These are phyloP conservation scores for Chlorella sorokiniana DNA, from an alignment of 139 green algal species.

Conservation along the genomic window DNA sequence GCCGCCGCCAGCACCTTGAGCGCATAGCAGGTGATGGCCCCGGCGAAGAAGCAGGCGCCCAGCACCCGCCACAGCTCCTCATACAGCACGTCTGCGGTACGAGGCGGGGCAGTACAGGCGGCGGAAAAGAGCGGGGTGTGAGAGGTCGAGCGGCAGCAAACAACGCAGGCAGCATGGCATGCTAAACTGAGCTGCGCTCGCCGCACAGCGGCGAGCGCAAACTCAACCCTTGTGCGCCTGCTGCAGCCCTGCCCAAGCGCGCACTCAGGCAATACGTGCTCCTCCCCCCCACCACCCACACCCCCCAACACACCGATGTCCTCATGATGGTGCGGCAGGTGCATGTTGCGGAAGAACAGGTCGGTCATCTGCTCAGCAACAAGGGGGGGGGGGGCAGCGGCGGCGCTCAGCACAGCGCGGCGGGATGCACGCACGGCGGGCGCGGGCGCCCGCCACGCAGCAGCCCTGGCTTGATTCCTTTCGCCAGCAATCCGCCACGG, in stretches of 20 bases:
- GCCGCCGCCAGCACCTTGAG: constrained; percentile 22
- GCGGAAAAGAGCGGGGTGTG: not conserved
- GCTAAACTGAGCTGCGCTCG: too few species aligned
- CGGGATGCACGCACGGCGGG: not conserved
- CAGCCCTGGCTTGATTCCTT: too few species aligned
- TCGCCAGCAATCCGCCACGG: too few species aligned
- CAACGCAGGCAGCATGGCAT: not conserved
- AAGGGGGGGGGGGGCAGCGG: not conserved
- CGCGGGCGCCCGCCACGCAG: too few species aligned
- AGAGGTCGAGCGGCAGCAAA: not conserved
- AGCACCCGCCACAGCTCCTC: constrained; percentile 51
- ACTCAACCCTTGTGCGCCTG: too few species aligned
- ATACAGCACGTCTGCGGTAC: constrained; percentile 35
- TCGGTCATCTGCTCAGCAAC: constrained; percentile 30
- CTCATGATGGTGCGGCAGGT: constrained; percentile 28
- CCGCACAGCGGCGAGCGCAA: too few species aligned
- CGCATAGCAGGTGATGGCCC: constrained; percentile 35
- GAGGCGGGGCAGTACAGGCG: not conserved
- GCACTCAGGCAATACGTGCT: too few species aligned
- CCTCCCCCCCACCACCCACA: too few species aligned
- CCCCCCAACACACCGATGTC: constrained; percentile 12
- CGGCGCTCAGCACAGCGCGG: not conserved
- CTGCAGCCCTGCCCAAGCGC: too few species aligned
- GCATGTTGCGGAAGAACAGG: constrained; percentile 40
- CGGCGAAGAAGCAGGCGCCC: constrained; percentile 23